Evolutionary conservation across 1,284 basidiomycete species (phyloP).

Genomic region (Tranzscheliella williamsii): DNA sequence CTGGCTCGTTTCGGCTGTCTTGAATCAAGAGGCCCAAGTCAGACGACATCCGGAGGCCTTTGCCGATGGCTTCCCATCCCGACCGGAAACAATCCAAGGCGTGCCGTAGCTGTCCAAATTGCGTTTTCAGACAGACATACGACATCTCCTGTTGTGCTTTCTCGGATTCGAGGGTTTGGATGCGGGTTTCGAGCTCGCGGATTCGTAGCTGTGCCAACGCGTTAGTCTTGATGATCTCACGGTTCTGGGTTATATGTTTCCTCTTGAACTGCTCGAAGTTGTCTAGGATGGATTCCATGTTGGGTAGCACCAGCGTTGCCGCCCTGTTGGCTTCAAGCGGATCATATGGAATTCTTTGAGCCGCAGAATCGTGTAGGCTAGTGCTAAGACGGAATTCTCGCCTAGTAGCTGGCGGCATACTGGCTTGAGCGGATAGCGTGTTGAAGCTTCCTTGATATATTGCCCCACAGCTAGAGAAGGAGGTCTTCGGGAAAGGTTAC

Average conservation of each 20-base stretch:
- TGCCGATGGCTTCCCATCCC: conserved; percentile 51
- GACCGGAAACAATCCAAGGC: conserved; percentile 34
- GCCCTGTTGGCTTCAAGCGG: conserved; percentile 26
- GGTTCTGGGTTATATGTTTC: conserved; percentile 58
- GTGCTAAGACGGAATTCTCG: conserved; percentile 35
- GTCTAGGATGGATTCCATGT: conserved; percentile 53
- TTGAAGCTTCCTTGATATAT: too few species aligned
- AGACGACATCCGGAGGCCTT: conserved; percentile 17
- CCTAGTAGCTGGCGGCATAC: conserved; percentile 37
- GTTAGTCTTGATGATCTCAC: conserved; percentile 58
- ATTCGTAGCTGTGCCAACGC: conserved; percentile 47
- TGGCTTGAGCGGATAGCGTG: too few species aligned
- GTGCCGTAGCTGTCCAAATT: conserved; percentile 41
- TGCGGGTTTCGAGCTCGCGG: conserved; percentile 52
- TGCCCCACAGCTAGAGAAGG: too few species aligned
- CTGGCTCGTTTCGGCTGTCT: too few species aligned
- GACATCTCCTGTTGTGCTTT: conserved; percentile 30
- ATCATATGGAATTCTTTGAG: conserved; percentile 3
- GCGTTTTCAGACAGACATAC: conserved; percentile 16
- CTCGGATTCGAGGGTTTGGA: conserved; percentile 48
- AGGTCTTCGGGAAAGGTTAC: too few species aligned
- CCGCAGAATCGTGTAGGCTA: conserved; percentile 17
- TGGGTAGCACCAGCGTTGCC: conserved; percentile 21
- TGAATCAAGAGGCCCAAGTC: too few species aligned
- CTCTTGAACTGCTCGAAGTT: conserved; percentile 57